These are phyloP conservation scores for Microsporum ferrugineum DNA, from an alignment of 2,329 filamentous ascomycete species.

Conservation along the genomic window DNA sequence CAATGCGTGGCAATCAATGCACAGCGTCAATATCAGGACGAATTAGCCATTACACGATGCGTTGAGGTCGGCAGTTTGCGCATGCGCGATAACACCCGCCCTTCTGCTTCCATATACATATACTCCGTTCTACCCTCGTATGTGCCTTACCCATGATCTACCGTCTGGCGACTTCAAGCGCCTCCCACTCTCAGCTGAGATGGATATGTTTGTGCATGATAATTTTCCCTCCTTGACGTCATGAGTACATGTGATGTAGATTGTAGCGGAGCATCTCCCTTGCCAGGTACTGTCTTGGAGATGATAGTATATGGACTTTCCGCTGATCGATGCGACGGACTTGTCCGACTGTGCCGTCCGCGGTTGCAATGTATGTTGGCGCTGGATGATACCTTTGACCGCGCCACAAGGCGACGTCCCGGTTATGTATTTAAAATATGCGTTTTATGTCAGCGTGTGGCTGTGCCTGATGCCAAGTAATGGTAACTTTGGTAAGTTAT, in stretches of 20 bases:
- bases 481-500: not conserved
- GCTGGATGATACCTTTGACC: not conserved
- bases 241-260: not conserved
- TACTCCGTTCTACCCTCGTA: not conserved
- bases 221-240: not conserved
- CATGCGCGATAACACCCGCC: not conserved
- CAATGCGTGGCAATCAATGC: not conserved
- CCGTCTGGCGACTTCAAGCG: not conserved
- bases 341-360: conserved; percentile 1
- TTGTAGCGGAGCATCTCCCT: not conserved
- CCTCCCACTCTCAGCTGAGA: conserved; percentile 2
- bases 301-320: not conserved
- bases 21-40: not conserved
- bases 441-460: not conserved
- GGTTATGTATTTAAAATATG: not conserved
- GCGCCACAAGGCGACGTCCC: not conserved
- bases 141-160: not conserved
- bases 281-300: not conserved
- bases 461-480: not conserved
- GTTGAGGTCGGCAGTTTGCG: not conserved
- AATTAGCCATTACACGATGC: not conserved
- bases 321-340: conserved; percentile 2
- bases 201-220: not conserved
- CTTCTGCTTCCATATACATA: not conserved
- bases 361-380: not conserved